Evolutionary conservation across 2,329 filamentous ascomycete species (phyloP).

Genomic region (Tolypocladium album): DNA sequence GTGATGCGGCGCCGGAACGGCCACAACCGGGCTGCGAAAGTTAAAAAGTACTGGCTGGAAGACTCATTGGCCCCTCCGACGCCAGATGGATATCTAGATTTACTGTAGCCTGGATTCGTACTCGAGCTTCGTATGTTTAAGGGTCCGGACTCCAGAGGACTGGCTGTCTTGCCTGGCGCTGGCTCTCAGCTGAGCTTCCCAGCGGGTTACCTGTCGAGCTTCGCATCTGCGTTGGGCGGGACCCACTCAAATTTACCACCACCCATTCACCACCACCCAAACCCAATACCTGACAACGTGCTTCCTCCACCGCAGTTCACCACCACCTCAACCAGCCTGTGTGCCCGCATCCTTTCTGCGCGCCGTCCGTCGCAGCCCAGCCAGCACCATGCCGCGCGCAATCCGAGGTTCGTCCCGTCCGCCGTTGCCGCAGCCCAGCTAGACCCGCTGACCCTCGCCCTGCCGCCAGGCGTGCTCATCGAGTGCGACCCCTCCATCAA

Average conservation of each 20-base stretch:
- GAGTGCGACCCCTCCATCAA: slow-evolving; percentile 83
- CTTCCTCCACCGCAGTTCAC: background rate
- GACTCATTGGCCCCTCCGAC: too few relatives aligned
- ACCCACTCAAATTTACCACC: background rate
- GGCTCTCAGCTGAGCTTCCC: too few relatives aligned
- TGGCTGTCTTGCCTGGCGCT: too few relatives aligned
- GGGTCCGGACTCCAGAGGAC: too few relatives aligned
- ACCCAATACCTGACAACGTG: background rate
- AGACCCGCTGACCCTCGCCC: slow-evolving; percentile 1
- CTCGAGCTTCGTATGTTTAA: too few relatives aligned
- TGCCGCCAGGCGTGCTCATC: slow-evolving; percentile 53
- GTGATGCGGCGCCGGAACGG: too few relatives aligned
- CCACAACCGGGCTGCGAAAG: background rate
- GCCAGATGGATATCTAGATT: too few relatives aligned
- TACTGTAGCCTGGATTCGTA: too few relatives aligned
- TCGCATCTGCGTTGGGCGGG: background rate
- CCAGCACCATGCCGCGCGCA: slow-evolving; percentile 40
- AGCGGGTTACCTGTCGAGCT: too few relatives aligned
- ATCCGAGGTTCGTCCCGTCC: slow-evolving; percentile 35
- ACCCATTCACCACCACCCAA: background rate
- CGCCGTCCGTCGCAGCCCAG: background rate
- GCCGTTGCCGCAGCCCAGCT: background rate
- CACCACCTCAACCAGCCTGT: background rate
- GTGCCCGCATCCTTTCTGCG: background rate
- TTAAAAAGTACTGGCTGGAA: too few relatives aligned